Base-by-base conservation (phyloP, 371 early-diverging fungal genomes). In the Haplosporangium sp. region DNA sequence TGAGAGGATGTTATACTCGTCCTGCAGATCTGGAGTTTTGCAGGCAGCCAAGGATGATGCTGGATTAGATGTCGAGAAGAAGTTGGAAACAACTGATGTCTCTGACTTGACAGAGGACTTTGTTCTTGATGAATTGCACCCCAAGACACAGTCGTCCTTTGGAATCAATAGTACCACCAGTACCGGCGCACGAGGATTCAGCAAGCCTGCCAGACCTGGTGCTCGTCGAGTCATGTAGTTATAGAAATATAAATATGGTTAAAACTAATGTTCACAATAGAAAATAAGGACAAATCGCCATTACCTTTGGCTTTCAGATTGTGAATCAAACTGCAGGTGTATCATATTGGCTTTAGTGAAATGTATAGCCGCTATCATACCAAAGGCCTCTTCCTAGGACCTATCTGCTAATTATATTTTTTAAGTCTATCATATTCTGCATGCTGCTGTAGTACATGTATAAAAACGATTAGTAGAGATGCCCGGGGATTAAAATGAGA, bases 1-100 rank as follows among this genome's bases (percentile, higher is more conserved):
- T 52, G 91, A 94, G 64, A 89, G 93, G n/a, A 97, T 96, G 97
- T 63, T 95, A 61, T 95, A 94, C 75, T 94, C 96, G 8, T 89
- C 95, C 2, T 91, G 91, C 55, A 89, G 92, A 50, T 84, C 86
- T 3, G 88, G 86, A 56, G 88, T 94, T 11, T 71, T 94, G 44
- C 81, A 84, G 19, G 85, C 77, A 19, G 88, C 90, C 19, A 88
- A 90, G 75, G 82, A 77, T 15, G 84, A 89, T 37, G 84, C 86
- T 11, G 85, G 84, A 10, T 42, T 92, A 40, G 65, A 87, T 4
- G 86, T 94, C 6, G 83, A 74, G 35, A 91, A 92, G 82, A 94
- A 92, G 89, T 72, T 92, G 62, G 96, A 96, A 83, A 89, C 94
- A 13, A 94, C 92, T 65, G 89, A 89, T 71, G 83, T 89, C 1